Conservation (phyloP, 805 yeast genomes). For the Yamadazyma phyllophila region DNA sequence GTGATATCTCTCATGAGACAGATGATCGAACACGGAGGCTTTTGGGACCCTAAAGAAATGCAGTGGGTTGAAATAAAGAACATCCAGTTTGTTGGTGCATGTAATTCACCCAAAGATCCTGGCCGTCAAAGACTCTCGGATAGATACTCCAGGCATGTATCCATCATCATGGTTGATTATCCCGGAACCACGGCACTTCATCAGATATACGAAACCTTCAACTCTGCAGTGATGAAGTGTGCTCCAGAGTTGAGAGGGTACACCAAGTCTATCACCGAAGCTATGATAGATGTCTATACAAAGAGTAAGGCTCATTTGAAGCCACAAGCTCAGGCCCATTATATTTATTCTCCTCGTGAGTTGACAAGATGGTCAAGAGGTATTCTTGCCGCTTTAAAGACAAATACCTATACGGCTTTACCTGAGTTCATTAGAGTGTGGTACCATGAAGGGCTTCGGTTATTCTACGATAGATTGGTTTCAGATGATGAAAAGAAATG, state of each 20-base stretch:
- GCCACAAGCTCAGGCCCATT: slow-evolving; percentile 47
- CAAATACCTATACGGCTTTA: slow-evolving; percentile 33
- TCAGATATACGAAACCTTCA: slow-evolving; percentile 66
- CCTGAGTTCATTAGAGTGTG: slow-evolving; percentile 58
- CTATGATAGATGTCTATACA: slow-evolving; percentile 66
- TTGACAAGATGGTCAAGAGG: slow-evolving; percentile 85
- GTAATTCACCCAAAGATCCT: slow-evolving; percentile 82
- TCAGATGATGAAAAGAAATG: slow-evolving; percentile 43
- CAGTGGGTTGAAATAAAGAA: slow-evolving; percentile 66
- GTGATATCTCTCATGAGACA: slow-evolving; percentile 74
- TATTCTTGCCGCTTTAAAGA: slow-evolving; percentile 50
- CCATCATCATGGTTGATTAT: slow-evolving; percentile 72
- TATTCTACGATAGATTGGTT: slow-evolving; percentile 73
- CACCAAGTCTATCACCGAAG: slow-evolving; percentile 48
- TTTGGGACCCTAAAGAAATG: slow-evolving; percentile 61
- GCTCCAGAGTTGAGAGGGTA: slow-evolving; percentile 62
- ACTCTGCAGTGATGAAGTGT: slow-evolving; percentile 52
- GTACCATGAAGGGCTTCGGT: slow-evolving; percentile 77
- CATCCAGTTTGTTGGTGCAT: slow-evolving; percentile 90
- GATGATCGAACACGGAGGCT: slow-evolving; percentile 69
- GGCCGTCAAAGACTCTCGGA: slow-evolving; percentile 61
- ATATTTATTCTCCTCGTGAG: slow-evolving; percentile 86
- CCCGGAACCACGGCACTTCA: slow-evolving; percentile 62
- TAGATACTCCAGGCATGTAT: slow-evolving; percentile 65
- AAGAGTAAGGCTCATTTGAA: slow-evolving; percentile 43